Percentiles rank a stretch among this genome's conserved stretches.
These are phyloP conservation scores for Gossypium trilobum DNA, from an alignment of 441 rosid species.

Conservation along the genomic window DNA sequence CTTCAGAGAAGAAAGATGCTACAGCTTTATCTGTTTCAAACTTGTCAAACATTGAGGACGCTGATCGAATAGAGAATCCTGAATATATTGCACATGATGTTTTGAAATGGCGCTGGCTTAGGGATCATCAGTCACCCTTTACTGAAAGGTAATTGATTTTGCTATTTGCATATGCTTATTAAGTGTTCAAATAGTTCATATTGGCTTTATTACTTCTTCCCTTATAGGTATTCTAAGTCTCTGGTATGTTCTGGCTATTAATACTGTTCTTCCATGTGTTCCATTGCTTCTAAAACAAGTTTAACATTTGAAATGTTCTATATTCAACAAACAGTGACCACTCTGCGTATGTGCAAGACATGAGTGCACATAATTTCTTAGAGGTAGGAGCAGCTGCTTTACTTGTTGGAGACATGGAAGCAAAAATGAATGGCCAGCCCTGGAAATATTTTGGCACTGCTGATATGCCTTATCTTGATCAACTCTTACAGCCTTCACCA, in stretches of 20 bases:
- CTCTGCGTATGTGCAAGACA: constrained; percentile 50
- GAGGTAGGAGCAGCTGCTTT: constrained; percentile 98
- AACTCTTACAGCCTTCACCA: constrained; percentile 84
- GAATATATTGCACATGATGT: constrained; percentile 69
- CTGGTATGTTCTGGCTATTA: not conserved
- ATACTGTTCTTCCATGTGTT: constrained; percentile 1
- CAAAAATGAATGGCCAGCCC: constrained; percentile 82
- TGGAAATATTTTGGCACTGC: constrained; percentile 88
- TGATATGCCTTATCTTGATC: constrained; percentile 92
- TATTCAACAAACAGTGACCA: constrained; percentile 51
- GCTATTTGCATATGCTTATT: constrained; percentile 3
- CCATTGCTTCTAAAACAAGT: not conserved
- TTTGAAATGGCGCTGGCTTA: constrained; percentile 87
- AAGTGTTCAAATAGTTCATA: not conserved
- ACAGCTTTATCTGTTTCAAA: constrained; percentile 48
- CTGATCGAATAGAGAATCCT: constrained; percentile 48
- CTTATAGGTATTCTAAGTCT: not conserved
- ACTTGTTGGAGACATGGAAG: constrained; percentile 89
- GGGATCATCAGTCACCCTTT: constrained; percentile 53
- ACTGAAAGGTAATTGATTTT: constrained; percentile 56
- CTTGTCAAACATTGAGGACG: constrained; percentile 56
- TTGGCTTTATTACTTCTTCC: not conserved
- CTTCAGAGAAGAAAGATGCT: constrained; percentile 58
- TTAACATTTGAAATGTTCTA: constrained; percentile 15
- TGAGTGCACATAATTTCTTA: constrained; percentile 59